Evolutionary conservation across 2,329 filamentous ascomycete genomes (phyloP), one percentile per base, ranked within the genome.

Genomic region (Cercospora sesami): DNA sequence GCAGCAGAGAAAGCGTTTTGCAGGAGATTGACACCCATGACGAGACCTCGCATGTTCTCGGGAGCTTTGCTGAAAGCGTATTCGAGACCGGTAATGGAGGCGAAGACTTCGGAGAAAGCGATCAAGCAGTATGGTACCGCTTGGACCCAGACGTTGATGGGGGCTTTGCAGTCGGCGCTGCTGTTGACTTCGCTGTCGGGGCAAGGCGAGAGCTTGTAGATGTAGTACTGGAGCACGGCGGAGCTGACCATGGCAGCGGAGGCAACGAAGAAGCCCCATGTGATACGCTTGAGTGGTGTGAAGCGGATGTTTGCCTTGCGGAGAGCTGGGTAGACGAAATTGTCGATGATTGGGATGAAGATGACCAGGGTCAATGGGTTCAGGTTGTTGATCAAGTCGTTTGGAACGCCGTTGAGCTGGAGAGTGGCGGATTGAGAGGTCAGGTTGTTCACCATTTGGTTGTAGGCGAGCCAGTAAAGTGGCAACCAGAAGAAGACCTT

Each of bases 391-490:
- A 84, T 80, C 51, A 84, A 78, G 71, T 84, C 82, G 74, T 84
- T 84, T 12, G 82, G 82, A 4, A 83, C 78, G 60, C 80, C 79
- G 69, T 83, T 78, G 12, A 83, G 76, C 65, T 81, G 72, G 80
- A 84, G 81, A 63, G 73, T 75, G 10, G 76, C 77, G 8, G 77
- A 74, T 75, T 83, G 82, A 1, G 82, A 83, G 48, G 83, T 78
- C 64, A 84, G 79, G 69, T 84, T 84, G 72, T 81, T 81, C 69
- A 80, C 78, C 81, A 84, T 83, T 68, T 84, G 76, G 70, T 75
- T 77, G 72, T 78, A 94, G 36, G 92, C 90, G 71, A 86, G 76
- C 91, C 36, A 94, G 71, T 83, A 84, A 4, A 84, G 77, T 0
- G 82, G 82, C 63, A 81, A 80, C 75, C 81, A 83, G 53, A 80